These are phyloP conservation scores for Calonectria montana DNA, from an alignment of 2,329 filamentous ascomycete species.

Conservation along the genomic window DNA sequence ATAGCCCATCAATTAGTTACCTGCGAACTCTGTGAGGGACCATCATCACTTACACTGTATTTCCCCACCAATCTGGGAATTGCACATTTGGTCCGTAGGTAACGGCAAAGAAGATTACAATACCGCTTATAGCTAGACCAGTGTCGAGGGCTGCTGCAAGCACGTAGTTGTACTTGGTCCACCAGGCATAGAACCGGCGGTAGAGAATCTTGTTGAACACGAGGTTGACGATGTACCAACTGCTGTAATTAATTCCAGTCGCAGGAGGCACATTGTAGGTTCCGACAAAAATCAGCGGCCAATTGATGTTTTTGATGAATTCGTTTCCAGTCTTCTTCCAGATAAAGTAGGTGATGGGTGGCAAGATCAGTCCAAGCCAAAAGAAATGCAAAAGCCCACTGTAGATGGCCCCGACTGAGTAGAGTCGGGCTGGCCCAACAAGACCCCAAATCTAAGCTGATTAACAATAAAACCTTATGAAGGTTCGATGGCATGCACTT, in stretches of 20 bases:
- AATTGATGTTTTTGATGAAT: slow-evolving; percentile 12
- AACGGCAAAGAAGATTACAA: slow-evolving; percentile 19
- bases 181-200: slow-evolving; percentile 14
- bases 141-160: slow-evolving; percentile 19
- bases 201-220: slow-evolving; percentile 15
- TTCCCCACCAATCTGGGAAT: slow-evolving; percentile 24
- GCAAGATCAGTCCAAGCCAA: slow-evolving; percentile 20
- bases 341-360: slow-evolving; percentile 9
- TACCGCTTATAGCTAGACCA: slow-evolving; percentile 13
- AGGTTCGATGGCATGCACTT: background rate
- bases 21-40: too few relatives aligned
- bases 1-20: background rate
- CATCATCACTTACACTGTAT: slow-evolving; percentile 12
- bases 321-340: slow-evolving; percentile 16
- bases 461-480: too few relatives aligned
- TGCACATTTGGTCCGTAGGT: slow-evolving; percentile 19
- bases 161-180: slow-evolving; percentile 20
- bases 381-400: slow-evolving; percentile 14
- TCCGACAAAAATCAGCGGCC: slow-evolving; percentile 19
- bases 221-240: slow-evolving; percentile 18
- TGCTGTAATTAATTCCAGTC: slow-evolving; percentile 20
- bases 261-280: slow-evolving; percentile 15
- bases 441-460: slow-evolving; percentile 14
- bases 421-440: slow-evolving; percentile 13
- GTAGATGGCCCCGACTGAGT: slow-evolving; percentile 15